Evolutionary conservation across 805 yeast species (phyloP), one percentile per base, ranked within the genome.

Genomic region (Zygosaccharomyces gambellarensis): DNA sequence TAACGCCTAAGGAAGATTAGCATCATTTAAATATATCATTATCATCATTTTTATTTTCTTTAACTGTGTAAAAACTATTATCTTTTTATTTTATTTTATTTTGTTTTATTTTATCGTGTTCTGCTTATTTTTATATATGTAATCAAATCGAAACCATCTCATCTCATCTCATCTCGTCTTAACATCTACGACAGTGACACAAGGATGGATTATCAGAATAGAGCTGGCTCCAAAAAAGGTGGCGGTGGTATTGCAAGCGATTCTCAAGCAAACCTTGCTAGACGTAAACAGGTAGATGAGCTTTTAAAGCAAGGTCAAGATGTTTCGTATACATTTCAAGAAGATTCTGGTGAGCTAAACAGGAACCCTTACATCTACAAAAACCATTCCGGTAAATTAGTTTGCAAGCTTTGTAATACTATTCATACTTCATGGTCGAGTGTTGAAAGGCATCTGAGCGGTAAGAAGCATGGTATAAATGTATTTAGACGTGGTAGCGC

Each of bases 201-300:
- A 25, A 22, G 36, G 5, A 90, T 90, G 97, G 96, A 90, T 65
- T 87, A 87, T 62, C 90, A 88, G 54, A 87, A 86, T 57, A 71
- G 96, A 60, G 95, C 87, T 2, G 96, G 96, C 40, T 85, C 95
- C 5, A 90, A 90, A 68, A 82, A 87, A 64, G 97, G 97, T 31
- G 80, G 85, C 27, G 97, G 97, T 56, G 97, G 96, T 5, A 74
- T 90, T 17, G 97, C 96, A 0, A 86, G 87, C 4, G 71, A 73
- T 39, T 78, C 81, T 19, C 90, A 85, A 55, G 73, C 83, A 5
- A 86, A 87, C 59, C 78, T 81, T 4, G 84, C 84, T 40, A 74
- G 90, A 42, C 73, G 83, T 49, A 81, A 81, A 49, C 76, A 95
- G 34, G 77, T 89, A 7, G 77, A 82, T 38, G 80, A 85, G 55